phyloP scores from a whole-genome alignment of 2,329 filamentous ascomycete genomes.

The Exophiala oligosperma region DNA sequence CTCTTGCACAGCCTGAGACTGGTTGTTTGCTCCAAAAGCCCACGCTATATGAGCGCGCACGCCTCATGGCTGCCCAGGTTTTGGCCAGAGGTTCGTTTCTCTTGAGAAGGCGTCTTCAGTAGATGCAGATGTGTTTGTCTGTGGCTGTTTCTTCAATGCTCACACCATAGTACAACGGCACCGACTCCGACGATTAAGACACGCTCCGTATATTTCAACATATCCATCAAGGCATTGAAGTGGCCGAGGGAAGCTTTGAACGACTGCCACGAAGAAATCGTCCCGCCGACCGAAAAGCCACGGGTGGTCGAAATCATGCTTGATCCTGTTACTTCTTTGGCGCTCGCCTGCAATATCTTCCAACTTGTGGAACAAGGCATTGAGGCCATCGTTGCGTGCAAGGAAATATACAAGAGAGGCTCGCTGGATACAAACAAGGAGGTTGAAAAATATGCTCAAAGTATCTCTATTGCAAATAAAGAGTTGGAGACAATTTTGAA shows the following conservation, averaged over 20 bases:
- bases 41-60: too few species aligned
- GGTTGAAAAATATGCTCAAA: constrained; percentile 11
- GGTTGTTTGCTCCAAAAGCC: too few species aligned
- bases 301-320: not conserved
- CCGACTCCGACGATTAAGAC: too few species aligned
- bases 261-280: too few species aligned
- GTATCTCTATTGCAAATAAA: constrained; percentile 9
- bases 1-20: too few species aligned
- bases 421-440: constrained; percentile 10
- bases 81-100: too few species aligned
- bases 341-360: constrained; percentile 17
- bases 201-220: not conserved
- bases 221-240: constrained; percentile 12
- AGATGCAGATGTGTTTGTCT: too few species aligned
- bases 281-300: too few species aligned
- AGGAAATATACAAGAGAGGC: constrained; percentile 13
- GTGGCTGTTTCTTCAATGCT: too few species aligned
- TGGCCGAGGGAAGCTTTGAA: not conserved
- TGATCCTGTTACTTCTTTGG: constrained; percentile 9
- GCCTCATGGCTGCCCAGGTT: too few species aligned
- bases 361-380: constrained; percentile 16
- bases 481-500: constrained; percentile 2
- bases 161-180: too few species aligned
- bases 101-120: too few species aligned
- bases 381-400: constrained; percentile 10